These are phyloP conservation scores for Salix koriyanagi DNA, from an alignment of 345 rosid species.

Conservation along the genomic window DNA sequence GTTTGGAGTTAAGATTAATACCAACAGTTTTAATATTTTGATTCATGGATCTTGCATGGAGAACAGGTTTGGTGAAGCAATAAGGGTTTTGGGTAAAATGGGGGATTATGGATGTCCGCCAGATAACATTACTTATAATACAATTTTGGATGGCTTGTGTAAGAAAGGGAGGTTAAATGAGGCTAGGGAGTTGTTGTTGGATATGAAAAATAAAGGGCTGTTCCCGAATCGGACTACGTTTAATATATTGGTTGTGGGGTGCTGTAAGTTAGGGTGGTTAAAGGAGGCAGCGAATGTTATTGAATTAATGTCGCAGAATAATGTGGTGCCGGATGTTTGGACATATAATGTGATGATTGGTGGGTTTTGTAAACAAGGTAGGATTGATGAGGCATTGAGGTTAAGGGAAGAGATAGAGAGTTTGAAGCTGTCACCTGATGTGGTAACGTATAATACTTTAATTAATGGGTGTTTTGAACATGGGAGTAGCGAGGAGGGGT, in stretches of 20 bases:
- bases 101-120: conserved; percentile 50
- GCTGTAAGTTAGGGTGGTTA: conserved; percentile 67
- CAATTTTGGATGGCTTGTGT: conserved; percentile 56
- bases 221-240: conserved; percentile 53
- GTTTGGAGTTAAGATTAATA: conserved; percentile 46
- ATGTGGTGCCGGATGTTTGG: conserved; percentile 55
- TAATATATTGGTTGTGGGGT: conserved; percentile 61
- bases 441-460: conserved; percentile 73
- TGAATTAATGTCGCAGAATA: conserved; percentile 61
- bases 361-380: conserved; percentile 56
- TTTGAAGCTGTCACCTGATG: conserved; percentile 60
- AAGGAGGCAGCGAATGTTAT: conserved; percentile 64
- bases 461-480: conserved; percentile 65
- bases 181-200: conserved; percentile 57
- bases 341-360: conserved; percentile 65
- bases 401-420: conserved; percentile 66
- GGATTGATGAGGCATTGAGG: conserved; percentile 52
- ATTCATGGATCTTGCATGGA: conserved; percentile 69
- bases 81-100: conserved; percentile 51
- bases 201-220: conserved; percentile 63
- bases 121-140: conserved; percentile 64
- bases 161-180: conserved; percentile 77
- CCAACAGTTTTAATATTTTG: conserved; percentile 57
- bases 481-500: conserved; percentile 43
- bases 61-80: conserved; percentile 49